Conservation (phyloP, 345 rosid species). For the Gossypium bickii region DNA sequence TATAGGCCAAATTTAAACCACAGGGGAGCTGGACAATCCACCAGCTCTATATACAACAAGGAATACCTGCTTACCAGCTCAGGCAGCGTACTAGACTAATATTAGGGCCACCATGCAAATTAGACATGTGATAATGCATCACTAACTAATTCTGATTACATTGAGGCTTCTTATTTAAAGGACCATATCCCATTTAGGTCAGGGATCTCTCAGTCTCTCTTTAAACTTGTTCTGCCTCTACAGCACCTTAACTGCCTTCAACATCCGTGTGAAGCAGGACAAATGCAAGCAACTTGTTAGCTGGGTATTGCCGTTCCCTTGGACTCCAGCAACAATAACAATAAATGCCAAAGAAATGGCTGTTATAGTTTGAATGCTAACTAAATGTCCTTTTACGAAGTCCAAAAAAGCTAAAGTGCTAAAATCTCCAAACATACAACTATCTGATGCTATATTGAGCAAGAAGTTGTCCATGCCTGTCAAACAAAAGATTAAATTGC, state of each 20-base stretch:
- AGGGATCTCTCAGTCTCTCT: not conserved
- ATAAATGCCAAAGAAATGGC: not conserved
- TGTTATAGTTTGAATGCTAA: not conserved
- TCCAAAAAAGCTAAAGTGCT: not conserved
- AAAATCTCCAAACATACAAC: not conserved
- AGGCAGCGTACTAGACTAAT: not conserved
- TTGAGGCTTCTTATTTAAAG: not conserved
- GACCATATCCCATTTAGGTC: not conserved
- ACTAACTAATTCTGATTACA: not conserved
- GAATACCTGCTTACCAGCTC: not conserved
- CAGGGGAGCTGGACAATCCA: not conserved
- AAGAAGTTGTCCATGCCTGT: conserved; percentile 46
- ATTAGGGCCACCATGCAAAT: not conserved
- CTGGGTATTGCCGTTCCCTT: not conserved
- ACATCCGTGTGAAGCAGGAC: not conserved
- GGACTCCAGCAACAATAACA: not conserved
- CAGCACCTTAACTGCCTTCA: not conserved
- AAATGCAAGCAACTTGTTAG: not conserved
- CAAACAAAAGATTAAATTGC: conserved; percentile 69
- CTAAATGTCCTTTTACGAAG: not conserved
- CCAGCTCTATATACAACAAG: not conserved
- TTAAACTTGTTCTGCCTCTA: not conserved
- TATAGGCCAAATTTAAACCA: not conserved
- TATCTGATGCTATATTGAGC: not conserved
- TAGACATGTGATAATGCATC: not conserved